phyloP scores from a whole-genome alignment of 768 basidiomycete species.

The Pholiota microspora region DNA sequence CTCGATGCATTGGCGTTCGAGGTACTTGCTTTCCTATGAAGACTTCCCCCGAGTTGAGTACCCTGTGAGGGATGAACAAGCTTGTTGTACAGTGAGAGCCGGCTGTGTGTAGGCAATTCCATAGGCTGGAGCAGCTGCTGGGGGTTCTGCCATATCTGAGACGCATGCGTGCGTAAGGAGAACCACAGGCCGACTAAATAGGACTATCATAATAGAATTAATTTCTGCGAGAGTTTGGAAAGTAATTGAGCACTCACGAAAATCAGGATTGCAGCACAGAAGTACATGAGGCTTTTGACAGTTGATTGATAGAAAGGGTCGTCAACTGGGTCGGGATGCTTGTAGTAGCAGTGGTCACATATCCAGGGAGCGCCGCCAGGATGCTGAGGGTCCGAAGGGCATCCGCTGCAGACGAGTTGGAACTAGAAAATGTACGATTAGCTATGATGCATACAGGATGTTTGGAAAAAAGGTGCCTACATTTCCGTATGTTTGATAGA shows the following conservation, averaged over 20 bases:
- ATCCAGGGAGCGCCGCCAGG: conserved; percentile 62
- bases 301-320: conserved; percentile 98
- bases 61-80: conserved; percentile 36
- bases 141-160: conserved; percentile 99
- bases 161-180: conserved; percentile 95
- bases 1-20: conserved; percentile 23
- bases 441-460: not conserved
- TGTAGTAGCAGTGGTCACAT: conserved; percentile 92
- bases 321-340: conserved; percentile 87
- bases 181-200: conserved; percentile 98
- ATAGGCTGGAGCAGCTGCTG: conserved; percentile 72
- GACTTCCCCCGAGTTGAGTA: conserved; percentile 24
- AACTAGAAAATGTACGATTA: conserved; percentile 53
- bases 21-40: conserved; percentile 49
- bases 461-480: conserved; percentile 46
- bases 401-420: conserved; percentile 81
- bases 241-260: conserved; percentile 58
- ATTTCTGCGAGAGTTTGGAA: not conserved
- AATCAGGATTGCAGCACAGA: conserved; percentile 86
- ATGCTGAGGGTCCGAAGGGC: conserved; percentile 48
- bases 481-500: conserved; percentile 97
- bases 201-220: conserved; percentile 53
- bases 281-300: conserved; percentile 94
- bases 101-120: conserved; percentile 54
- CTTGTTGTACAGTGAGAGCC: conserved; percentile 67